Base-by-base conservation (phyloP, 371 early-diverging fungal species). In the Blakeslea trispora region DNA sequence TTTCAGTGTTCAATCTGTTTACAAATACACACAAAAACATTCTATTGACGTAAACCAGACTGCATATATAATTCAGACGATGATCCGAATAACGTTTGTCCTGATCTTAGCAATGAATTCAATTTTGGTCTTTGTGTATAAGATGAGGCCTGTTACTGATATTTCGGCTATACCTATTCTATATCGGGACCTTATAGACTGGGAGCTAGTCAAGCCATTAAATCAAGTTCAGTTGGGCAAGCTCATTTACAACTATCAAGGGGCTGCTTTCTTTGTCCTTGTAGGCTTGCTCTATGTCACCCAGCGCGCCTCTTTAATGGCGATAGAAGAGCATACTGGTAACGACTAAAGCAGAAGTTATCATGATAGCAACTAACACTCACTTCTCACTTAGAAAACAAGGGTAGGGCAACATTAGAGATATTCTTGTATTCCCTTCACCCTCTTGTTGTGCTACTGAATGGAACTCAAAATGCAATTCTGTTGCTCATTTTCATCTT, bases 391-490 rank as follows among this genome's bases (percentile, higher is more conserved):
- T 2, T 59, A 66, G 50, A 43, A 52, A 39, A 55, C 53, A 32
- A 57, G 15, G 42, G 55, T 14, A 46, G 52, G 5, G 41, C 50
- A 18, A 58, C 67, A 53, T 45, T 73, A 32, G 58, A 66, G 28
- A 41, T 65, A 41, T 39, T 77, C 24, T 51, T 79, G 35, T 63
- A 68, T 54, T 47, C 63, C 5, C 19, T 58, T 44, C 78, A 72
- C 11, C 79, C 87, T 14, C 50, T 90, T 14, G 49, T 86, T 45
- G 61, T 88, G 23, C 72, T 91, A 32, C 71, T 89, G 6, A 70
- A 84, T 18, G 74, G 82, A 18, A 63, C 83, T 19, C 84, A 89
- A 45, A 84, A 89, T 66, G 76, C 84, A 3, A 55, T 75, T 11
- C 47, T 90, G 37, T 89, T 82, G 57, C 59, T 71, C 1, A 40